Evolutionary conservation across 2,329 filamentous ascomycete species (phyloP).

Genomic region (Lachnellula arida): DNA sequence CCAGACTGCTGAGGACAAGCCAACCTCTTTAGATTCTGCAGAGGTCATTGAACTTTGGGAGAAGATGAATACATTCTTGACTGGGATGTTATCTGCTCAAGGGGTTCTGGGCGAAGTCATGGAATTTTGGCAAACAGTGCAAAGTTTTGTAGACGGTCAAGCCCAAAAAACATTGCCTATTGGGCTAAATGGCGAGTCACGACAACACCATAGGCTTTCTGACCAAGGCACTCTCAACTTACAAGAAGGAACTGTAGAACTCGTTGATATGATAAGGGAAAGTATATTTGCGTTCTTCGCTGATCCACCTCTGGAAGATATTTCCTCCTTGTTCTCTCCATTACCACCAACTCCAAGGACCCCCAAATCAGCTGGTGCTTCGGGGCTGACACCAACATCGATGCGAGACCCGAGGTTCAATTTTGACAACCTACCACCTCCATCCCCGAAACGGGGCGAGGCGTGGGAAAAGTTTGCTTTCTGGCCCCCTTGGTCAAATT

Average conservation of each 20-base stretch:
- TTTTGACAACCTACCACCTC: constrained; percentile 74
- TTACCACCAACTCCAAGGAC: constrained; percentile 64
- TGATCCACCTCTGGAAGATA: constrained; percentile 83
- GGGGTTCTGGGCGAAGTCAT: constrained; percentile 85
- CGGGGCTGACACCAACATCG: constrained; percentile 46
- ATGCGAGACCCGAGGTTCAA: constrained; percentile 70
- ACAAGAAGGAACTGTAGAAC: constrained; percentile 71
- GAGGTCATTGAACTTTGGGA: constrained; percentile 92
- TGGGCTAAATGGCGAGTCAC: constrained; percentile 77
- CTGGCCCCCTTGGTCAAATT: constrained; percentile 92
- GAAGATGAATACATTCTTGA: constrained; percentile 71
- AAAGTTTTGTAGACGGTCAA: constrained; percentile 83
- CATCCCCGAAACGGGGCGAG: constrained; percentile 74
- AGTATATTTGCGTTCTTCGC: constrained; percentile 78
- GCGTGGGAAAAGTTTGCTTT: constrained; percentile 93
- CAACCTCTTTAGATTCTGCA: constrained; percentile 66
- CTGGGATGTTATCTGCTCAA: constrained; percentile 66
- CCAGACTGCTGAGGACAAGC: constrained; percentile 57
- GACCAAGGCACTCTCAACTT: constrained; percentile 65
- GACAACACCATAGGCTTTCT: constrained; percentile 74
- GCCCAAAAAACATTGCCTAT: constrained; percentile 74
- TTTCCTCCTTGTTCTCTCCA: constrained; percentile 82
- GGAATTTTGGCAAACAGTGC: constrained; percentile 89
- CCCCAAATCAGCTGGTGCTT: constrained; percentile 47
- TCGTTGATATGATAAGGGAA: constrained; percentile 79